Conservation (phyloP, 2,329 filamentous ascomycete species). For the Arthrobotrys iridis region DNA sequence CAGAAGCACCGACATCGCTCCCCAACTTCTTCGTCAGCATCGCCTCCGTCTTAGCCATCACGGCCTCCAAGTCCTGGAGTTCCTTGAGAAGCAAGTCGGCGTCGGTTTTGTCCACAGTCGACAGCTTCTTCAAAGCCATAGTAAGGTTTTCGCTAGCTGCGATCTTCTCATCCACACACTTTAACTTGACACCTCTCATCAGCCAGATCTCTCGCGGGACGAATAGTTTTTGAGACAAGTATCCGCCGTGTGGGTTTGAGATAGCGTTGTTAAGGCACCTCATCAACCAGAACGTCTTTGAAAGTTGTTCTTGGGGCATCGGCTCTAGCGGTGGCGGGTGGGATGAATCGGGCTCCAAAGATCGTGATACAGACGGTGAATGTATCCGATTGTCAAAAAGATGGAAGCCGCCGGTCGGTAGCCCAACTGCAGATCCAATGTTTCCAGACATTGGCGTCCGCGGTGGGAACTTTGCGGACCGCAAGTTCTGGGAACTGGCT, state of each 20-base stretch:
- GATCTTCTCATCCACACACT: constrained; percentile 91
- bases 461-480: constrained; percentile 50
- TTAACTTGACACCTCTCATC: constrained; percentile 92
- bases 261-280: constrained; percentile 91
- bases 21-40: constrained; percentile 83
- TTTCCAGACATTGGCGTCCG: constrained; percentile 49
- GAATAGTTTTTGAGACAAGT: constrained; percentile 89
- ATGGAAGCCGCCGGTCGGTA: constrained; percentile 75
- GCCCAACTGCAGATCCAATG: constrained; percentile 65
- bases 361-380: constrained; percentile 68
- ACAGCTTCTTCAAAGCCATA: constrained; percentile 83
- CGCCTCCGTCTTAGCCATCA: constrained; percentile 85
- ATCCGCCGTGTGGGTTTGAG: constrained; percentile 88
- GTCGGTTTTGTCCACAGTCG: constrained; percentile 85
- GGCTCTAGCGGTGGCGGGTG: constrained; percentile 82
- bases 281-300: constrained; percentile 99
- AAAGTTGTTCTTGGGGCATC: constrained; percentile 85
- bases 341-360: constrained; percentile 70
- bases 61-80: constrained; percentile 85
- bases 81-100: constrained; percentile 92
- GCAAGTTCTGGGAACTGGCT: constrained; percentile 45
- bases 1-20: constrained; percentile 88
- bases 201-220: constrained; percentile 92
- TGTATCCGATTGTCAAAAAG: constrained; percentile 87
- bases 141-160: constrained; percentile 90